A percentile compares a stretch with the other conserved stretches of the same genome.
phyloP scores from a whole-genome alignment of 331 rosid species.

The Malus hybrid region DNA sequence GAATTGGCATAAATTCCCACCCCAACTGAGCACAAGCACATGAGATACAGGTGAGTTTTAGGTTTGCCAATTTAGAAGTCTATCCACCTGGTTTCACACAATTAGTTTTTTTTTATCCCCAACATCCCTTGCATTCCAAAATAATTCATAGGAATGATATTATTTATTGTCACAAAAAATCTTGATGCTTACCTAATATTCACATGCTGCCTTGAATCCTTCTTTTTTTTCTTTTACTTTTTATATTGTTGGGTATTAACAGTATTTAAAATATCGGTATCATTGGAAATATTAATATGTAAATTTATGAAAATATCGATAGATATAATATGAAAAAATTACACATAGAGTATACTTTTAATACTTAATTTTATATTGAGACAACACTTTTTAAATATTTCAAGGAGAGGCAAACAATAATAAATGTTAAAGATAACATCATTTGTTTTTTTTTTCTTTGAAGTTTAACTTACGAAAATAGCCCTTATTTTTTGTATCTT shows the following conservation, averaged over 20 bases:
- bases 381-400: too few relatives aligned
- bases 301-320: too few relatives aligned
- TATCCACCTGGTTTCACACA: neutral
- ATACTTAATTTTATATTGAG: too few relatives aligned
- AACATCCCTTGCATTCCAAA: neutral
- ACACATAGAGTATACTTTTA: too few relatives aligned
- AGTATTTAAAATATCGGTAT: too few relatives aligned
- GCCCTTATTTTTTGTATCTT: too few relatives aligned
- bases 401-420: too few relatives aligned
- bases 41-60: neutral
- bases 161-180: neutral
- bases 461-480: too few relatives aligned
- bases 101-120: neutral
- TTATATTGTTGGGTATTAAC: neutral
- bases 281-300: too few relatives aligned
- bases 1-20: neutral
- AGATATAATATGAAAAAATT: too few relatives aligned
- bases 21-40: conserved; percentile 6
- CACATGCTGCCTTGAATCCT: neutral
- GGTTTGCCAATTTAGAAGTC: neutral
- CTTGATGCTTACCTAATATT: neutral
- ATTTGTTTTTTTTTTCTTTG: too few relatives aligned
- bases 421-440: too few relatives aligned
- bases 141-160: neutral
- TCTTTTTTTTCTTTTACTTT: neutral